A percentile compares a stretch with the other conserved stretches of the same genome.
Conservation (phyloP, 169 alveolate genomes). For the Perkinsus olseni region DNA sequence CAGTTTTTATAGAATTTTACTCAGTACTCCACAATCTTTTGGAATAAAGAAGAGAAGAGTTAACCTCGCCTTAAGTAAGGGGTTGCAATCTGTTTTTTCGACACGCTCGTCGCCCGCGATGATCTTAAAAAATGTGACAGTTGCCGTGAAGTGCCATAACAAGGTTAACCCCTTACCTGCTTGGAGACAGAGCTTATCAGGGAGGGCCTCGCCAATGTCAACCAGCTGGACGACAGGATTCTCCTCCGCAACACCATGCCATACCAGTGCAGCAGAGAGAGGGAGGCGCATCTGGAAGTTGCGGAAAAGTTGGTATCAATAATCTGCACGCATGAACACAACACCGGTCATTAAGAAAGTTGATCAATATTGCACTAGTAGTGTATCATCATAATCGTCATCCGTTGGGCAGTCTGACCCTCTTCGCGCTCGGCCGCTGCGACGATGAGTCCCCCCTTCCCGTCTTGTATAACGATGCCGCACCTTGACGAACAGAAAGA, state of each 20-base stretch:
- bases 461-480: not conserved
- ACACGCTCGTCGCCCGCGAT: too few species aligned
- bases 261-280: not conserved
- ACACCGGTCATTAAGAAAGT: not conserved
- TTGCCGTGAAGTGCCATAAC: too few species aligned
- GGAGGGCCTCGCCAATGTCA: not conserved
- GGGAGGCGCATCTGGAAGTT: not conserved
- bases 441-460: not conserved
- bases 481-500: too few species aligned
- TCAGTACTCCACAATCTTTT: too few species aligned
- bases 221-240: not conserved
- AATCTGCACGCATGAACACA: not conserved
- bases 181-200: not conserved
- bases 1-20: too few species aligned
- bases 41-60: too few species aligned
- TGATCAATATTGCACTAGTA: not conserved
- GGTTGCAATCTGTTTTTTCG: too few species aligned
- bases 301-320: not conserved
- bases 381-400: not conserved
- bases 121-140: too few species aligned
- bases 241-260: not conserved
- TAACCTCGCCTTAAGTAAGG: too few species aligned
- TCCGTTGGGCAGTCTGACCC: not conserved
- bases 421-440: not conserved
- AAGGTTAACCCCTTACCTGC: not conserved